A percentile compares a stretch with the other conserved stretches of the same genome.
Conservation (phyloP, 1,139 yeast species). For the Geotrichum phurueaensis region DNA sequence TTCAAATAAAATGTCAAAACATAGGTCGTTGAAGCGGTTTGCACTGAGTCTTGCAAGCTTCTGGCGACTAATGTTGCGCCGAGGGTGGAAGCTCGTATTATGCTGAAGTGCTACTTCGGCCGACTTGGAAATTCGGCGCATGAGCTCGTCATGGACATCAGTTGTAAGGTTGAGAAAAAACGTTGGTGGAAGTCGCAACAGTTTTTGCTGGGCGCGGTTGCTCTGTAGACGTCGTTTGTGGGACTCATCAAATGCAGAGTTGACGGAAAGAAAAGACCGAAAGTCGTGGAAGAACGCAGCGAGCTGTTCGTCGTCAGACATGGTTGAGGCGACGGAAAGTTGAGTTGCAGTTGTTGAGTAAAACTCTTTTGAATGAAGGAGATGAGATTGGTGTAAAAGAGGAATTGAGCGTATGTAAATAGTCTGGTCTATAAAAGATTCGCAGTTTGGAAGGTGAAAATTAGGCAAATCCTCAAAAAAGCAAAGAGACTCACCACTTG, state of each 20-base stretch:
- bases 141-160: slow-evolving; percentile 90
- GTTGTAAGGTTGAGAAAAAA: slow-evolving; percentile 86
- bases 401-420: not conserved
- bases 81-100: slow-evolving; percentile 60
- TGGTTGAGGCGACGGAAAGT: not conserved
- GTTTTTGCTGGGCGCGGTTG: slow-evolving; percentile 77
- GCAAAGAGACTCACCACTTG: not conserved
- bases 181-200: slow-evolving; percentile 67
- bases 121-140: slow-evolving; percentile 58
- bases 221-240: slow-evolving; percentile 20
- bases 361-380: not conserved
- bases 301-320: not conserved
- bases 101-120: slow-evolving; percentile 24
- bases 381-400: not conserved
- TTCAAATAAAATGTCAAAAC: slow-evolving; percentile 82
- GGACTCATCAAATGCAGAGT: slow-evolving; percentile 16
- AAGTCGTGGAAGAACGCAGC: slow-evolving; percentile 11
- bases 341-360: not conserved
- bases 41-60: slow-evolving; percentile 82
- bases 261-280: slow-evolving; percentile 14
- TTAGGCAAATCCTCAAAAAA: not conserved
- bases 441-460: not conserved
- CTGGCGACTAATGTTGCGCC: slow-evolving; percentile 91
- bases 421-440: not conserved
- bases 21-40: slow-evolving; percentile 79